Base-by-base conservation (phyloP, 768 basidiomycete species). In the Tylopilus sp. region DNA sequence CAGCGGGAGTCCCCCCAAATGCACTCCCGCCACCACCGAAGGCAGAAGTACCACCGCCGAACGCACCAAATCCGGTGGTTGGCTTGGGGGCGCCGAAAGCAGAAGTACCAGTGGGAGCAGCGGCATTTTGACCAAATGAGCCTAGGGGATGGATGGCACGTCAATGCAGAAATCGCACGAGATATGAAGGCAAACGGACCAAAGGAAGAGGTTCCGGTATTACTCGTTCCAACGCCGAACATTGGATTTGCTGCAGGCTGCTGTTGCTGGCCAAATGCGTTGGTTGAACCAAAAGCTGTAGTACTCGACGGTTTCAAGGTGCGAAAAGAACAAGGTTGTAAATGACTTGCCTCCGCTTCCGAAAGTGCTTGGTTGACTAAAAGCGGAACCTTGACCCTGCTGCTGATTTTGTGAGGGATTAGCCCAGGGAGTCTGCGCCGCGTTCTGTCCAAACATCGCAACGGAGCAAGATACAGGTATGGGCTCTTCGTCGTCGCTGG, bases 201-300 rank as follows among this genome's bases (percentile, higher is more conserved):
- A 64, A 76, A 75, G 17, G 62, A 51, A 48, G 74, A 60, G 33
- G 73, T 57, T 35, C 69, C 64, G 18, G 69, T 46, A 15, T 45
- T 63, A 13, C 73, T 63, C 49, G 69, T 69, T 22, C 71, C 73
- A 41, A 83, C 64, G 55, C 78, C 88, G 66, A 91, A 91, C 86
- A 91, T 91, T 38, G 88, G 86, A 61, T 90, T 90, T 5, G 82
- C 78, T 59, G 79, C 79, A 62, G 81, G 84, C 57, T 80, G 84
- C 59, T 77, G 80, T 62, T 80, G 85, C 56, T 85, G 83, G 47
- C 82, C 81, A 75, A 87, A 86, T 52, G 81, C 71, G 60, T 65
- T 68, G 48, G 73, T 64, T 47, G 77, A 71, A 56, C 81, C 79
- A 65, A 83, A 83, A 47, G 76, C 81, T 82, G 68, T 64, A n/a